These are phyloP conservation scores for Suzukiozyma palmioleophila DNA, from an alignment of 1,139 yeast genomes.

Conservation along the genomic window DNA sequence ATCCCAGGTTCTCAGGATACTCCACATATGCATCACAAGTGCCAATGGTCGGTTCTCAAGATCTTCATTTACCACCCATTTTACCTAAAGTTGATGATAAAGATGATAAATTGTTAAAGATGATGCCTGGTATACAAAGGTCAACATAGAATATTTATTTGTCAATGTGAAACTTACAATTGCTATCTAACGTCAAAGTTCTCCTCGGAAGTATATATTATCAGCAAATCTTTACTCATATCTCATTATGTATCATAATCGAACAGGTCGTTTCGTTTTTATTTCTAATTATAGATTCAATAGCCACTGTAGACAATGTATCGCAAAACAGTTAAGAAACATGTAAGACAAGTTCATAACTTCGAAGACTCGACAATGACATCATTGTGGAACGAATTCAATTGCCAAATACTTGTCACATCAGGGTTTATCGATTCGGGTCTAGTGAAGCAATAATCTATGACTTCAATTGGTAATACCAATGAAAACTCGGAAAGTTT, in stretches of 20 bases:
- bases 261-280: too few relatives aligned
- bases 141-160: too few relatives aligned
- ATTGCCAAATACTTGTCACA: constrained; percentile 22
- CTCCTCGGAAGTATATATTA: too few relatives aligned
- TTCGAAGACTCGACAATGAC: constrained; percentile 11
- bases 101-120: constrained; percentile 1
- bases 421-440: constrained; percentile 11
- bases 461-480: constrained; percentile 26
- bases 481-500: constrained; percentile 26
- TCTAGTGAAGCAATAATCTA: constrained; percentile 15
- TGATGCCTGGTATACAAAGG: constrained; percentile 4
- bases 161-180: too few relatives aligned
- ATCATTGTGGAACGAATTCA: constrained; percentile 21
- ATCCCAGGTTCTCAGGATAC: constrained; percentile 7
- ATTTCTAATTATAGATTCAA: too few relatives aligned
- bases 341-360: constrained; percentile 4
- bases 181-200: too few relatives aligned
- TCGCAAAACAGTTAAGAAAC: too few relatives aligned
- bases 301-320: too few relatives aligned
- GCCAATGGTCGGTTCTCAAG: constrained; percentile 1
- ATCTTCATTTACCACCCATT: constrained; percentile 11
- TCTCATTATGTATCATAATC: too few relatives aligned
- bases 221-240: too few relatives aligned
- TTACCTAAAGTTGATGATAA: constrained; percentile 3
- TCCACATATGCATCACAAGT: constrained; percentile 10